A percentile compares a stretch with the other conserved stretches of the same genome.
phyloP scores from a whole-genome alignment of 2,329 filamentous ascomycete genomes.

The Colletotrichum sublineola region DNA sequence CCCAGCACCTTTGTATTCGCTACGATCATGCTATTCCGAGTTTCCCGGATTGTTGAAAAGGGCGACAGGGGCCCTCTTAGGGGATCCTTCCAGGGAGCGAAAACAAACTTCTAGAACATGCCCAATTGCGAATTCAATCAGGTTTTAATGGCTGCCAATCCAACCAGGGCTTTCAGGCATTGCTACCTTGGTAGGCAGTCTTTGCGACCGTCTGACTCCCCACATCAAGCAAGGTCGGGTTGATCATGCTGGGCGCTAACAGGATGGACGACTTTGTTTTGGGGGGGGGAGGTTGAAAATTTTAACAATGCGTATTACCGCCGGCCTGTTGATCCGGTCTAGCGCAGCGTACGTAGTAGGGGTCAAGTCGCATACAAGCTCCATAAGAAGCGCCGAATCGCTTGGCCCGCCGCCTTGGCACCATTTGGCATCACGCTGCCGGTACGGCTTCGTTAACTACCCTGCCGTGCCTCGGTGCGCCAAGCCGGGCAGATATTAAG shows the following conservation, averaged over 20 bases:
- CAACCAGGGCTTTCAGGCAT: neutral
- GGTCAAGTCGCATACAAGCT: neutral
- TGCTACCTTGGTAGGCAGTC: conserved; percentile 1
- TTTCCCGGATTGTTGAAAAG: neutral
- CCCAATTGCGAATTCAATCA: neutral
- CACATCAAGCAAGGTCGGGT: neutral
- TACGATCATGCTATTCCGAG: neutral
- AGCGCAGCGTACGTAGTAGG: neutral
- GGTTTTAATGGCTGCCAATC: neutral
- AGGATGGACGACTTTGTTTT: neutral
- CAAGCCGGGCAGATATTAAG: conserved; percentile 8
- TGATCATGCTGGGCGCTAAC: neutral
- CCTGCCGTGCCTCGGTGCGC: conserved; percentile 2
- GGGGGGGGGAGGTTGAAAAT: neutral
- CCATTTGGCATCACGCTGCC: neutral
- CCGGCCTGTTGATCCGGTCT: neutral
- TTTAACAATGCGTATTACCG: neutral
- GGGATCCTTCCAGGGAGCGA: neutral
- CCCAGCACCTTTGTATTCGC: neutral
- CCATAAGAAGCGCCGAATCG: neutral
- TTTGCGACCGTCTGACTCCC: neutral
- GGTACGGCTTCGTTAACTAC: neutral
- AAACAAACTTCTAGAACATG: neutral
- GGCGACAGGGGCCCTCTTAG: too few relatives aligned
- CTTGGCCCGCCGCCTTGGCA: conserved; percentile 11